A percentile compares a stretch with the other conserved stretches of the same genome.
phyloP scores from a whole-genome alignment of 2,329 filamentous ascomycete genomes.

The Fusarium poae region DNA sequence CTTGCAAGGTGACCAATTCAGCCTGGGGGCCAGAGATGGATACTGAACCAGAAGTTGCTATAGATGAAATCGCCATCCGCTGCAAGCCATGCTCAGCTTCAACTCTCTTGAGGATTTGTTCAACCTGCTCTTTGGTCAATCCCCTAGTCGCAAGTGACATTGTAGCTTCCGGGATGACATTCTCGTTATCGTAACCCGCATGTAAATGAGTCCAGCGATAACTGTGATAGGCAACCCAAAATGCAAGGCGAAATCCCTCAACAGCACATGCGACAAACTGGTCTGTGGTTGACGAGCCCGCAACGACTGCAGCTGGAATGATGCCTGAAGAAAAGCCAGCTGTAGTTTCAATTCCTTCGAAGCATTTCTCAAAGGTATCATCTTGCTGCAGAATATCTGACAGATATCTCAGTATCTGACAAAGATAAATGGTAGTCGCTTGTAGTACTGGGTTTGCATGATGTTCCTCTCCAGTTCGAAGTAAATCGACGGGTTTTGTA shows the following conservation, averaged over 20 bases:
- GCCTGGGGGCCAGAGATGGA: background rate
- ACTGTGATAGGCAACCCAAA: conserved; percentile 7
- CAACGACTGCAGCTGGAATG: background rate
- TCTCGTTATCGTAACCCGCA: background rate
- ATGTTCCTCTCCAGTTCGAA: background rate
- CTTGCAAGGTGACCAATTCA: background rate
- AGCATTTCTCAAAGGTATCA: background rate
- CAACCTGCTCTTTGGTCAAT: background rate
- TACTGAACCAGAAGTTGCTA: background rate
- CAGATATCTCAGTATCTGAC: conserved; percentile 8
- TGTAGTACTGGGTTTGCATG: conserved; percentile 1
- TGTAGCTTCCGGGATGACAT: background rate
- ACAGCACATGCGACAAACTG: background rate
- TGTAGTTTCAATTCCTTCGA: background rate
- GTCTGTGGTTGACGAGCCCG: background rate
- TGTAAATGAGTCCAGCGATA: background rate
- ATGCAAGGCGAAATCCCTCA: conserved; percentile 2
- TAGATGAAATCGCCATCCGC: background rate
- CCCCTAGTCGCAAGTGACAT: conserved; percentile 7
- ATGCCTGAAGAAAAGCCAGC: conserved; percentile 12
- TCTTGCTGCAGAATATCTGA: background rate
- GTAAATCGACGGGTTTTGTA: background rate
- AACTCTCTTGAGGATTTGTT: background rate
- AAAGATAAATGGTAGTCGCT: conserved; percentile 5
- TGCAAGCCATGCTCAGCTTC: background rate